Evolutionary conservation across 2,329 filamentous ascomycete genomes (phyloP).

Genomic region (Hypoxylon sp.): DNA sequence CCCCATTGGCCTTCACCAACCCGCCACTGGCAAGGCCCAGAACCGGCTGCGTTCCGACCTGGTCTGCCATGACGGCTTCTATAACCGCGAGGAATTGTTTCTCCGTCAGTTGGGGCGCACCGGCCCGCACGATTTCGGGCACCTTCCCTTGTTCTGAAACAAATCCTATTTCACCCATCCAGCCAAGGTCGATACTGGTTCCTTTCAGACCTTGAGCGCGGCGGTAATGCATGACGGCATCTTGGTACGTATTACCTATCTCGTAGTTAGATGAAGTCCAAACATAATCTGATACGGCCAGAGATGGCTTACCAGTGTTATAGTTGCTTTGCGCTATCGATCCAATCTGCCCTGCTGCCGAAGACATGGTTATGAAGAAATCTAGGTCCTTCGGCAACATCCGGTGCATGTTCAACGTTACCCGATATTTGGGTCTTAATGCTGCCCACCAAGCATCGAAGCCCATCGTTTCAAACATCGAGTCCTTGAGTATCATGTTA

Average conservation of each 20-base stretch:
- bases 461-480: conserved; percentile 53
- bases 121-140: conserved; percentile 50
- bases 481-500: conserved; percentile 45
- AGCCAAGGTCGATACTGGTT: conserved; percentile 50
- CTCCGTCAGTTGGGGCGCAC: conserved; percentile 48
- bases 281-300: background rate
- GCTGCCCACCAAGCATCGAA: conserved; percentile 48
- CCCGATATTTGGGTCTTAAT: conserved; percentile 49
- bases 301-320: conserved; percentile 45
- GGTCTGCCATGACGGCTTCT: conserved; percentile 47
- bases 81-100: conserved; percentile 48
- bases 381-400: conserved; percentile 51
- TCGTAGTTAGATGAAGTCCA: background rate
- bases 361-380: conserved; percentile 52
- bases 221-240: conserved; percentile 50
- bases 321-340: conserved; percentile 54
- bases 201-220: conserved; percentile 48
- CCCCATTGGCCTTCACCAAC: conserved; percentile 49
- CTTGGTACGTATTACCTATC: conserved; percentile 51
- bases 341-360: conserved; percentile 50
- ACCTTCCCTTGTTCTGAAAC: conserved; percentile 51
- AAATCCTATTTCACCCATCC: conserved; percentile 52
- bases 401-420: conserved; percentile 51
- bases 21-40: conserved; percentile 51
- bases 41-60: conserved; percentile 44